Evolutionary conservation across 176 grass and related monocot species (phyloP).

Genomic region (Triticum urartu): DNA sequence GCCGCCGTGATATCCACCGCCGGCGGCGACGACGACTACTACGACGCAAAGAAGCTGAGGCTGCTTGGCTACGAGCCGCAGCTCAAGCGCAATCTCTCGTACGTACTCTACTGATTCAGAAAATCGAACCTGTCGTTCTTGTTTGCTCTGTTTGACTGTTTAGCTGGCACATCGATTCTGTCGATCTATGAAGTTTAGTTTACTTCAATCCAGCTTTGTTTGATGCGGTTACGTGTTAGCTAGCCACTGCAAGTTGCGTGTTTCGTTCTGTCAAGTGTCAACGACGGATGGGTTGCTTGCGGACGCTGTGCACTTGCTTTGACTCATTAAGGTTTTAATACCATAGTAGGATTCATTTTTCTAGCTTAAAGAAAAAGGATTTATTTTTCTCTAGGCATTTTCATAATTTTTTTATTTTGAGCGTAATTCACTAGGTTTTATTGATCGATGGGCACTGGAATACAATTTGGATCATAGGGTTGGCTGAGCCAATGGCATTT

Average conservation of each 20-base stretch:
- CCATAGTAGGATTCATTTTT: no score
- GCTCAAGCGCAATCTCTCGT: slow-evolving; percentile 86
- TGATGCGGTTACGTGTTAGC: neutral
- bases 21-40: neutral
- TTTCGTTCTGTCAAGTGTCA: neutral
- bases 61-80: slow-evolving; percentile 77
- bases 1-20: neutral
- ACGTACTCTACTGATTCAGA: neutral
- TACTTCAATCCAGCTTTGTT: neutral
- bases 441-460: no score
- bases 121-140: neutral
- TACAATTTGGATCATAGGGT: no score
- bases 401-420: no score
- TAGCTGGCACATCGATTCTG: neutral
- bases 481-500: no score
- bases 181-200: neutral
- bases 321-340: no score
- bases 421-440: no score
- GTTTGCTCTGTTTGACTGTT: neutral
- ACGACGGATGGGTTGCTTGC: neutral
- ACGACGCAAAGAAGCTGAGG: slow-evolving; percentile 35
- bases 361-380: no score
- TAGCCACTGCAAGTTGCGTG: neutral
- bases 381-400: no score
- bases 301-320: neutral